Evolutionary conservation across 2,329 filamentous ascomycete genomes (phyloP), one percentile per base, ranked within the genome.

Genomic region (Aureobasidium sp.): DNA sequence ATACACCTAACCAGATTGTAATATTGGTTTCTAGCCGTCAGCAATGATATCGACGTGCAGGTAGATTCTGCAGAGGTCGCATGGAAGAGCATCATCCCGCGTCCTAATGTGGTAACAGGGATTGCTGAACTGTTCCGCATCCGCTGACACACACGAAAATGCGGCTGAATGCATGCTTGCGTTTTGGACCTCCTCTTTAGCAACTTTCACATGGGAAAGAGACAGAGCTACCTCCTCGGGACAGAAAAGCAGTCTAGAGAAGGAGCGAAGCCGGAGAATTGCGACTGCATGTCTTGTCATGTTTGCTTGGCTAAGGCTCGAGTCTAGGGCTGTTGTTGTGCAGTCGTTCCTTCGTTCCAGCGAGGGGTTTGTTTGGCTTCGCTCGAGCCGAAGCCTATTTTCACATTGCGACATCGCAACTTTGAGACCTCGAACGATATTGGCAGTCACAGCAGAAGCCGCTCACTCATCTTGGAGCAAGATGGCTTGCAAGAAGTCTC

Each of bases 41-140:
- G 55, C 42, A 58, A 42, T 60, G 57, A 60, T 60, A 51, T 60
- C 57, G 57, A 42, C 46, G 44, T 60, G 57, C 57, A 60, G 44
- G 9, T 58, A 39, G 41, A 48, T 58, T 58, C 55, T 58, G 55
- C 55, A 58, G 39, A 57, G 52, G 55, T 58, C 39, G 55, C 55
- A 58, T 58, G 42, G 42, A 37, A 47, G 12, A 58, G 41, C 55
- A 58, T 58, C 55, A 48, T 58, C 42, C 39, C 42, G 42, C 42
- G 9, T 20, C 55, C 55, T 23, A 58, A 58, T 58, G 41, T 58
- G 15, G 55, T 48, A 58, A 58, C 20, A 5, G 26, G n/a, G 17
- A 26, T 29, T 48, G 17, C 52, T 56, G 37, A 34, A 44, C 42
- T 36, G 41, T 48, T 58, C 55, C 55, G 55, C 55, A 37, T 48